Base-by-base conservation (phyloP, 2,329 filamentous ascomycete genomes). In the Keithomyces neogunnii region DNA sequence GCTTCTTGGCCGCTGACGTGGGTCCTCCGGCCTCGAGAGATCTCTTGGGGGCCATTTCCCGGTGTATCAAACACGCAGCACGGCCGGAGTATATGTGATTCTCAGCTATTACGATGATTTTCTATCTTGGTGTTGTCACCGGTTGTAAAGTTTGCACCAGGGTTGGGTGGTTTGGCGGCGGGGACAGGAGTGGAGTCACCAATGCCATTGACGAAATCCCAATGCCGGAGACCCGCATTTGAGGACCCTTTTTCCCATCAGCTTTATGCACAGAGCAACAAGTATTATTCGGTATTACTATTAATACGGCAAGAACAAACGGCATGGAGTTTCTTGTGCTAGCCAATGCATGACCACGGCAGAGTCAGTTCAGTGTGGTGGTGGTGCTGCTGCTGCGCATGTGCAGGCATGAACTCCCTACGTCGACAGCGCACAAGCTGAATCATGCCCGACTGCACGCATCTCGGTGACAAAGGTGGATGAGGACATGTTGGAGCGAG, bases 1-100 rank as follows among this genome's bases (percentile, higher is more conserved):
- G 69, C 64, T 78, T 81, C 63, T 81, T 81, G 13, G 68, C 63
- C 6, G 66, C 70, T 40, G 68, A 58, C 45, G 62, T 63, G 13
- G 63, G 57, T 26, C 64, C 62, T 5, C 55, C 50, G n/a, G 62
- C 55, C 40, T 66, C 60, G 10, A 56, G 55, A n/a, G 59, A 53
- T n/a, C 60, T 60, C 59, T 68, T 68, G 11, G 64, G 58, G 40
- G 62, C 62, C 67, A 69, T 69, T 53, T 51, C 19, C 19, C 13
- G 47, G 28, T 11, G 40, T 43, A 26, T 33, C 13, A 19, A 30
- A 19, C n/a, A 39, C 28, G 48, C n/a, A 19, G 19, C 19, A 19
- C 19, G 19, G 19, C n/a, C 4, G 40, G 31, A 19, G 26, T 8
- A 11, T 44, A 42, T 42, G 39, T 28, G 39, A 11, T 5, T 26